Conservation (phyloP, 768 basidiomycete species). For the Omphalotus guepiniiformis region DNA sequence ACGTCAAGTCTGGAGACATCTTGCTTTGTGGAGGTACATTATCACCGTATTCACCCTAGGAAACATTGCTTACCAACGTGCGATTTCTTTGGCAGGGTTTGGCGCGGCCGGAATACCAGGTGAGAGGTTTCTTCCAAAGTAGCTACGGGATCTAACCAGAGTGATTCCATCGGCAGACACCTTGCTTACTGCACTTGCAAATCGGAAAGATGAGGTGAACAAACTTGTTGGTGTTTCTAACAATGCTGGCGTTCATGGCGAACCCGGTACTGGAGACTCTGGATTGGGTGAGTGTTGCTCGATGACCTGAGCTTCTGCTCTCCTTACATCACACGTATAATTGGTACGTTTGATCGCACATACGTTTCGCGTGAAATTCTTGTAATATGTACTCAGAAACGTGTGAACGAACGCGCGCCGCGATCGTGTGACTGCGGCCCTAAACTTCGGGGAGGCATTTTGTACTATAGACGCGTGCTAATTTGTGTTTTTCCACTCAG, state of each 20-base stretch:
- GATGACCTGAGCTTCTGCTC: background rate
- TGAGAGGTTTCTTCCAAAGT: constrained; percentile 24
- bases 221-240: constrained; percentile 84
- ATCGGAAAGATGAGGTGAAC: constrained; percentile 61
- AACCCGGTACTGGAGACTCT: constrained; percentile 54
- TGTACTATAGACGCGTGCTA: constrained; percentile 4
- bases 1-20: constrained; percentile 75
- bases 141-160: background rate
- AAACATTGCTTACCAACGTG: background rate
- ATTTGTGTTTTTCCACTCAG: constrained; percentile 37
- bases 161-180: constrained; percentile 51
- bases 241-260: too few species aligned
- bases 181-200: constrained; percentile 70
- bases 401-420: too few species aligned
- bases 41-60: background rate
- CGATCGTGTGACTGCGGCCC: too few species aligned
- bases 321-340: too few species aligned
- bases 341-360: background rate
- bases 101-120: constrained; percentile 88
- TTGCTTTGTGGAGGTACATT: constrained; percentile 77
- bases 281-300: constrained; percentile 54
- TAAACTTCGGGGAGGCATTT: background rate
- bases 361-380: too few species aligned
- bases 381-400: too few species aligned
- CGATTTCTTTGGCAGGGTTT: constrained; percentile 61